Evolutionary conservation across 78 protist genomes (phyloP), one percentile per base, ranked within the genome.

Genomic region (Monocercomonoides exilis): DNA sequence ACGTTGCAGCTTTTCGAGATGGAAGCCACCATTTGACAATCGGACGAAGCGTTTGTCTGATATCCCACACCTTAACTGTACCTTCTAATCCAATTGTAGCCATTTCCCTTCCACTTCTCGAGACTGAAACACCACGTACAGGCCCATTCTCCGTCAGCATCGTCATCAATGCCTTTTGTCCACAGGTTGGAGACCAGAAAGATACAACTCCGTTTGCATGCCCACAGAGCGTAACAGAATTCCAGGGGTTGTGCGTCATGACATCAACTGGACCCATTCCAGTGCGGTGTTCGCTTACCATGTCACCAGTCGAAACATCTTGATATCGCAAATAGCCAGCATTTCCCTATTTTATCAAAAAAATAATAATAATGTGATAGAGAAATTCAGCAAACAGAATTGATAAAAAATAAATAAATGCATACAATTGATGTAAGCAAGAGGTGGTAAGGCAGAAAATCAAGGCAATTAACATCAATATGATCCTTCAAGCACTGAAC

Each of bases 391-490:
- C 44, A 41, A 4, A 3, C 70, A 2, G 43, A n/a, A 35, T 2
- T 35, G 63, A 42, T 2, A 4, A 85, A 21, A 6, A 4, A 6
- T 35, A 88, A 2, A 5, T 84, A 34, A 54, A 1, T 1, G 6
- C 89, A 6, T 6, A 86, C 91, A 29, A 44, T 90, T 0, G 94
- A 42, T 21, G 87, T 89, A 38, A 98, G 93, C 3, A 98, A 89
- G 79, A 90, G 94, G 89, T 98, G 99, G 85, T 94, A 93, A 1
- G 96, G 98, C 45, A 98, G 84, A 77, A 88, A 98, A 6, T 44
- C 89, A 5, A 98, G 35, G 1, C 84, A 84, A 21, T 34, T 41
- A 11, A 94, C 91, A 77, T 93, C 91, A 0, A 38, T 41, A 45
- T 92, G 94, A 41, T 90, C 41, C 29, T 87, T 81, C 29, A 96